Conservation (phyloP, 2,329 filamentous ascomycete species). For the Pseudopyrenochaeta lycopersici region DNA sequence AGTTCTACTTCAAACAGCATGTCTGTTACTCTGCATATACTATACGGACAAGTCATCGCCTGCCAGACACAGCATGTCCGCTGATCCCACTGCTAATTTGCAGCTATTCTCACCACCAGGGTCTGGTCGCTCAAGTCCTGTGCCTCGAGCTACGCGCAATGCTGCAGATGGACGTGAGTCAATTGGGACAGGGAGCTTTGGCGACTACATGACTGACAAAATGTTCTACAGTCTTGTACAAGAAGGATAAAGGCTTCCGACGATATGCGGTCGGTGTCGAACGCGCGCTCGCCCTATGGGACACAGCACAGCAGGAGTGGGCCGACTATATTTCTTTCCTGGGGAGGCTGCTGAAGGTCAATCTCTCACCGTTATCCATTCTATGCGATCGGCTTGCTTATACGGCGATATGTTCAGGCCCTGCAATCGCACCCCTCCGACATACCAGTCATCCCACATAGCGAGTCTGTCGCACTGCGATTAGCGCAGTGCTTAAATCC, state of each 20-base stretch:
- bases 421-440: conserved; percentile 84
- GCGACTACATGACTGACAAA: neutral
- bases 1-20: conserved; percentile 33
- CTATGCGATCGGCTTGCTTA: conserved; percentile 32
- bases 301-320: conserved; percentile 96
- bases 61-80: conserved; percentile 47
- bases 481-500: conserved; percentile 96
- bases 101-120: conserved; percentile 74
- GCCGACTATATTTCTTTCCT: conserved; percentile 99
- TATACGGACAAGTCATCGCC: conserved; percentile 22
- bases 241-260: conserved; percentile 75
- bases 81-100: conserved; percentile 47
- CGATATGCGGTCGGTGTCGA: conserved; percentile 92
- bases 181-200: neutral
- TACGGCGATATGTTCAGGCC: conserved; percentile 63
- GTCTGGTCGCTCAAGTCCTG: conserved; percentile 82
- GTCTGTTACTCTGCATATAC: conserved; percentile 30
- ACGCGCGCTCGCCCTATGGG: conserved; percentile 86
- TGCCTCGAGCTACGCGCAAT: conserved; percentile 78
- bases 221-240: conserved; percentile 61
- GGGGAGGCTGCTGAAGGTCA: conserved; percentile 86
- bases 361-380: conserved; percentile 23
- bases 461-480: conserved; percentile 83
- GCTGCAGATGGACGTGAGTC: conserved; percentile 78
- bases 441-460: conserved; percentile 79